Evolutionary conservation across 345 rosid genomes (phyloP).

Genomic region (Toxicodendron radicans): DNA sequence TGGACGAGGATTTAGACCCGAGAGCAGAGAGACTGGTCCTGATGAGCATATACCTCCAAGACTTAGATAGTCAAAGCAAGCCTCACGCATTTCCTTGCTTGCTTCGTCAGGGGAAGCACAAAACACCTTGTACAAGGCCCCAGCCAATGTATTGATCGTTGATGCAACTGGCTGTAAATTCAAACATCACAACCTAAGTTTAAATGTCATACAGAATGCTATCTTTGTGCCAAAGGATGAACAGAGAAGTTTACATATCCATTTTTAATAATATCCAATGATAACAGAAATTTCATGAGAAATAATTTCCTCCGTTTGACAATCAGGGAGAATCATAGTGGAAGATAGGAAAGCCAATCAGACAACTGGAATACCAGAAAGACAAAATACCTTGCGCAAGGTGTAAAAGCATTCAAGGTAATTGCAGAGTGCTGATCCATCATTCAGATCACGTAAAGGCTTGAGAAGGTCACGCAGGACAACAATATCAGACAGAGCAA

Average conservation of each 20-base stretch:
- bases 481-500: constrained; percentile 20
- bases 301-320: not conserved
- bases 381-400: constrained; percentile 4
- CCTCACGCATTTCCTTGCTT: too few species aligned
- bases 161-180: not conserved
- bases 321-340: too few species aligned
- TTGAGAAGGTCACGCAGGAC: constrained; percentile 6
- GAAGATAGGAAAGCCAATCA: too few species aligned
- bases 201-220: not conserved
- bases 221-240: not conserved
- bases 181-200: constrained; percentile 5
- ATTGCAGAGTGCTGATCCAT: too few species aligned
- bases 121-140: not conserved
- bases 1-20: not conserved
- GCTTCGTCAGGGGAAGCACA: too few species aligned
- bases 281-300: not conserved
- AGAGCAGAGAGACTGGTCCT: not conserved
- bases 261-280: not conserved
- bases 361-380: not conserved
- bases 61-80: not conserved
- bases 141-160: not conserved
- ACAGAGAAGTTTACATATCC: not conserved
- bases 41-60: constrained; percentile 21
- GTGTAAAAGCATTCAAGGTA: not conserved
- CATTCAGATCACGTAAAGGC: too few species aligned